Conservation (phyloP, 768 basidiomycete genomes). For the Amanita fuliginea region DNA sequence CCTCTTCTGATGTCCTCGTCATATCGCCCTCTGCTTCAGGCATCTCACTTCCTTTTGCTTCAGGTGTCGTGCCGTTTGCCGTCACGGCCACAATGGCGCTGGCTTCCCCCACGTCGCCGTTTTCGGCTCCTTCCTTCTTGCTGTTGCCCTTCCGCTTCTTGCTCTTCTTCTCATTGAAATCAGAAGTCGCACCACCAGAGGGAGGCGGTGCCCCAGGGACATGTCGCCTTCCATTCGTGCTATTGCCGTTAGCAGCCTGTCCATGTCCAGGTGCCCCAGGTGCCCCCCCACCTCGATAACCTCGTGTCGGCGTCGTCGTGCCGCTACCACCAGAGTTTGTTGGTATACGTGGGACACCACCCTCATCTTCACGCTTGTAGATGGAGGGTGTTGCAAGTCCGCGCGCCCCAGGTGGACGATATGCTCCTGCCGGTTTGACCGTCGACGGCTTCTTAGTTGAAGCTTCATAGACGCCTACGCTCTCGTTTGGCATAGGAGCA, state of each 20-base stretch:
- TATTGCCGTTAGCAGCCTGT: constrained; percentile 22
- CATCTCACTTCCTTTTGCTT: constrained; percentile 16
- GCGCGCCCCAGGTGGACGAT: constrained; percentile 88
- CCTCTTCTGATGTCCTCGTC: constrained; percentile 3
- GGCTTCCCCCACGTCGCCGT: constrained; percentile 10
- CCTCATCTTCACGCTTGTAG: constrained; percentile 90
- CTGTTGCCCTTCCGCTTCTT: constrained; percentile 52
- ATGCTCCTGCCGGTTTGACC: constrained; percentile 72
- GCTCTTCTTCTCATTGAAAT: constrained; percentile 33
- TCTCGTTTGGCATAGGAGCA: constrained; percentile 54
- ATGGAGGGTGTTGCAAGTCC: constrained; percentile 81
- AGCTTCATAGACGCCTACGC: constrained; percentile 38
- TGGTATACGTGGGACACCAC: constrained; percentile 43
- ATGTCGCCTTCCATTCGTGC: constrained; percentile 33
- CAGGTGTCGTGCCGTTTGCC: constrained; percentile 22
- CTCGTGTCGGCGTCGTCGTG: constrained; percentile 51
- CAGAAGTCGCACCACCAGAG: constrained; percentile 26
- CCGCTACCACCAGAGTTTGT: constrained; percentile 34
- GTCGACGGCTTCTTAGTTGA: constrained; percentile 40
- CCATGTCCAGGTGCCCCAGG: constrained; percentile 12
- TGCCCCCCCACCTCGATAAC: constrained; percentile 41
- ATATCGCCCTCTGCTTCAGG: constrained; percentile 14
- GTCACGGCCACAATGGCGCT: background rate
- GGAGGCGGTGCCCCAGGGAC: constrained; percentile 71
- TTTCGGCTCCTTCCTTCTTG: constrained; percentile 21